A percentile compares a stretch with the other conserved stretches of the same genome.
Conservation (phyloP, 208 protist genomes). For the Leishmania lainsoni region DNA sequence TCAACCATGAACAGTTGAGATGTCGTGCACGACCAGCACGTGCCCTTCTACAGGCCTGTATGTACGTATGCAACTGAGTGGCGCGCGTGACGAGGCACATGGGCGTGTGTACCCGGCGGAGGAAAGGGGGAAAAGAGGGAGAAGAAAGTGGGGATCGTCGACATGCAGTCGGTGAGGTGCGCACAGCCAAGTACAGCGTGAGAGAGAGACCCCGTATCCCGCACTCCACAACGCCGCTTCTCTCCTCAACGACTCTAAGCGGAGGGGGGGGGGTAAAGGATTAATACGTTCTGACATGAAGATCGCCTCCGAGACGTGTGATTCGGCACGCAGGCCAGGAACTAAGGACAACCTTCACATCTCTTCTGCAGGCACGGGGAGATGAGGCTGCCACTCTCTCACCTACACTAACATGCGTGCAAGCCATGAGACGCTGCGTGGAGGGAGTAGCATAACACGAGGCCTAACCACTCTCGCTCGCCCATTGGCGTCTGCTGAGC, state of each 20-base stretch:
- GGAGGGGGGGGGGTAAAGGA: background rate
- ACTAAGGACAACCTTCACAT: background rate
- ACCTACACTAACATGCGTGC: background rate
- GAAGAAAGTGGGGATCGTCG: background rate
- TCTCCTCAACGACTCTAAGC: background rate
- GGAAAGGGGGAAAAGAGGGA: background rate
- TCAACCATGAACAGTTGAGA: background rate
- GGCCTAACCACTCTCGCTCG: background rate
- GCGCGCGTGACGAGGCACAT: background rate
- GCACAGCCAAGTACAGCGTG: background rate
- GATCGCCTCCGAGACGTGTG: background rate
- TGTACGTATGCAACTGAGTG: background rate
- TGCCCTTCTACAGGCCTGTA: background rate
- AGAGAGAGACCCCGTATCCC: background rate
- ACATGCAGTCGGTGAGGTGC: background rate
- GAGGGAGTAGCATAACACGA: background rate
- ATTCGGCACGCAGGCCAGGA: background rate
- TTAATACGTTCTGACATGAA: background rate
- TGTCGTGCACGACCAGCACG: background rate
- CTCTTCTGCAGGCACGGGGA: background rate
- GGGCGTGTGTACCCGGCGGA: background rate
- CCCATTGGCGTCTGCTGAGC: background rate
- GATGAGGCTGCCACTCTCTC: background rate
- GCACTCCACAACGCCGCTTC: background rate
- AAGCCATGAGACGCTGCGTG: background rate